Conservation (phyloP, 2,329 filamentous ascomycete species). For the Botrytis pseudocinerea region DNA sequence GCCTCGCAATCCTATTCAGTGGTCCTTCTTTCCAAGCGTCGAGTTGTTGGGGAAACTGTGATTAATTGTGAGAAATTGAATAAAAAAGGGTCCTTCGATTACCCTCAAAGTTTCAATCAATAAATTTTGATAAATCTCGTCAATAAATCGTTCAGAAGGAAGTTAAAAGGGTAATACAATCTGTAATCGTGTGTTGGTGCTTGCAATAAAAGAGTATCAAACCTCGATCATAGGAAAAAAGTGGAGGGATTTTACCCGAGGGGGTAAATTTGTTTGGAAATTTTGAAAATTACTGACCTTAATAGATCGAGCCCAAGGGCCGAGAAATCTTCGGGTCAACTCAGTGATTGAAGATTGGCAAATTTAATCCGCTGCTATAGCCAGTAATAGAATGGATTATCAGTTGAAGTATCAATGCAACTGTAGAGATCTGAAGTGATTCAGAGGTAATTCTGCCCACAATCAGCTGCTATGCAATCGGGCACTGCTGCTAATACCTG, state of each 20-base stretch:
- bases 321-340: not conserved
- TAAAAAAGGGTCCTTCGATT: not conserved
- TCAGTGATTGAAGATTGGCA: not conserved
- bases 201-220: not conserved
- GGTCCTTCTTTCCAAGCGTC: not conserved
- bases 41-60: not conserved
- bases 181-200: not conserved
- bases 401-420: not conserved
- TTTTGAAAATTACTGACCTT: not conserved
- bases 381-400: not conserved
- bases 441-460: not conserved
- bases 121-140: not conserved
- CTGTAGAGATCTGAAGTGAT: not conserved
- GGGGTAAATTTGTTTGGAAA: not conserved
- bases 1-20: not conserved
- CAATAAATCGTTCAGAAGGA: not conserved
- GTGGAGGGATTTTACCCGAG: not conserved
- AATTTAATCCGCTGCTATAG: not conserved
- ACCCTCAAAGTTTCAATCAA: not conserved
- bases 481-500: not conserved
- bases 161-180: not conserved
- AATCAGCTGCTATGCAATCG: not conserved
- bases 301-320: too few species aligned
- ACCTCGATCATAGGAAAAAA: not conserved
- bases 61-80: not conserved